These are phyloP conservation scores for Amanita inopinata DNA, from an alignment of 768 basidiomycete genomes.

Conservation along the genomic window DNA sequence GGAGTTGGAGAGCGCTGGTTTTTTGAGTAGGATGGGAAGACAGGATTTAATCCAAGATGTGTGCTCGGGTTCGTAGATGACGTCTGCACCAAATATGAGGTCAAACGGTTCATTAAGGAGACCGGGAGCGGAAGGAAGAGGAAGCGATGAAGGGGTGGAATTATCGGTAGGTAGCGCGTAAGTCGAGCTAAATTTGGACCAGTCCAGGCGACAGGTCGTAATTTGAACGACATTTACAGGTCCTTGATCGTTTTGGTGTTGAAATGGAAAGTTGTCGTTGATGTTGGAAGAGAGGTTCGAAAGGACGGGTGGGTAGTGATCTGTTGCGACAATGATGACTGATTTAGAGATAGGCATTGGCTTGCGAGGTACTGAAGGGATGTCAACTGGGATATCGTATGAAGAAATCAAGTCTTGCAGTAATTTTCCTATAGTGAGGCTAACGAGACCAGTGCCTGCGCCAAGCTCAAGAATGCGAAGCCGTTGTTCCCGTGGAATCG, in stretches of 20 bases:
- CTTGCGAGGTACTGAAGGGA: neutral
- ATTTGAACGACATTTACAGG: conserved; percentile 6
- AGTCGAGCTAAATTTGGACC: conserved; percentile 31
- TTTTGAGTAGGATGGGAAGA: conserved; percentile 38
- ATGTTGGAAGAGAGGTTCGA: conserved; percentile 60
- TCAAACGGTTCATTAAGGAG: conserved; percentile 40
- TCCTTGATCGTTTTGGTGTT: neutral
- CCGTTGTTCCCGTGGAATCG: neutral
- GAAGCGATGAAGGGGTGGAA: neutral
- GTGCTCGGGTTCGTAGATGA: conserved; percentile 68
- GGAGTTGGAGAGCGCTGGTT: conserved; percentile 12
- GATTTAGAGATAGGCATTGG: conserved; percentile 1
- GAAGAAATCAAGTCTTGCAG: conserved; percentile 16
- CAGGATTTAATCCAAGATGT: conserved; percentile 61
- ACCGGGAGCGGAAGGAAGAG: conserved; percentile 16
- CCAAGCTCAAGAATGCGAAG: conserved; percentile 68
- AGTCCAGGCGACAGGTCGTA: conserved; percentile 43
- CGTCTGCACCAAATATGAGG: conserved; percentile 71
- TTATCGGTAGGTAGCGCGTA: neutral
- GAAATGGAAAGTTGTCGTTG: conserved; percentile 37
- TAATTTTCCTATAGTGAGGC: conserved; percentile 45
- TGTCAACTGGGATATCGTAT: neutral
- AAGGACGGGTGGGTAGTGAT: conserved; percentile 69
- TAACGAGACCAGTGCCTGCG: conserved; percentile 77
- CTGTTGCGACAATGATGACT: conserved; percentile 51